These are phyloP conservation scores for Colletotrichum musicola DNA, from an alignment of 2,329 filamentous ascomycete genomes.

Conservation along the genomic window DNA sequence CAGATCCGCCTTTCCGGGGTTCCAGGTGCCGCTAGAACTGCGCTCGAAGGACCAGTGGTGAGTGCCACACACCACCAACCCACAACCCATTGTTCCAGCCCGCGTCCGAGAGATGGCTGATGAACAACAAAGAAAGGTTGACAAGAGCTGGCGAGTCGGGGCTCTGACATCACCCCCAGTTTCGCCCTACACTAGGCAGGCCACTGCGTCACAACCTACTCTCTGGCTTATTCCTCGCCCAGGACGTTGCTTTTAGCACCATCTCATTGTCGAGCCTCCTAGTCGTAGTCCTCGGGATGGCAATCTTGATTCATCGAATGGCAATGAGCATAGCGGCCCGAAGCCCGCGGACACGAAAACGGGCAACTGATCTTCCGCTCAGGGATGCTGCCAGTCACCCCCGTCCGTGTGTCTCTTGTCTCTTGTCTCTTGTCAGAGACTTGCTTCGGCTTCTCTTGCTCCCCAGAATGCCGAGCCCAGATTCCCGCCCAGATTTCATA, in stretches of 20 bases:
- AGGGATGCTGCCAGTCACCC: conserved; percentile 11
- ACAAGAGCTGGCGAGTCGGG: not conserved
- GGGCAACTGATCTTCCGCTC: not conserved
- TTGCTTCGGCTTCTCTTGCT: conserved; percentile 55
- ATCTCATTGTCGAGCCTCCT: conserved; percentile 2
- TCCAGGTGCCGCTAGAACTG: conserved; percentile 33
- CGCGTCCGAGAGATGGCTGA: not conserved
- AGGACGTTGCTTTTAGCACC: not conserved
- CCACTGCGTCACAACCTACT: no score
- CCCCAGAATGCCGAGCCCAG: conserved; percentile 21
- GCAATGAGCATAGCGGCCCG: not conserved
- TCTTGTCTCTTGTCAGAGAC: conserved; percentile 51
- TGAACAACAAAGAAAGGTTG: not conserved
- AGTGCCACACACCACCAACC: not conserved
- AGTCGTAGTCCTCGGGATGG: not conserved
- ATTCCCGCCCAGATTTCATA: not conserved
- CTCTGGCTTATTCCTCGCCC: no score
- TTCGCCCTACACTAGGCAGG: not conserved
- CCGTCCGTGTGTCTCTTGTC: conserved; percentile 45
- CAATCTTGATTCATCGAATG: not conserved
- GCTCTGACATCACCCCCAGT: not conserved
- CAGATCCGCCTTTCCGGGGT: conserved; percentile 37
- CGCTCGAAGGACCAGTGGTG: conserved; percentile 8
- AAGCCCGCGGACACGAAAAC: not conserved
- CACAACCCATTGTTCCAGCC: not conserved